Evolutionary conservation across 192 early-diverging fungal species (phyloP).

Genomic region (Linnemannia exigua): DNA sequence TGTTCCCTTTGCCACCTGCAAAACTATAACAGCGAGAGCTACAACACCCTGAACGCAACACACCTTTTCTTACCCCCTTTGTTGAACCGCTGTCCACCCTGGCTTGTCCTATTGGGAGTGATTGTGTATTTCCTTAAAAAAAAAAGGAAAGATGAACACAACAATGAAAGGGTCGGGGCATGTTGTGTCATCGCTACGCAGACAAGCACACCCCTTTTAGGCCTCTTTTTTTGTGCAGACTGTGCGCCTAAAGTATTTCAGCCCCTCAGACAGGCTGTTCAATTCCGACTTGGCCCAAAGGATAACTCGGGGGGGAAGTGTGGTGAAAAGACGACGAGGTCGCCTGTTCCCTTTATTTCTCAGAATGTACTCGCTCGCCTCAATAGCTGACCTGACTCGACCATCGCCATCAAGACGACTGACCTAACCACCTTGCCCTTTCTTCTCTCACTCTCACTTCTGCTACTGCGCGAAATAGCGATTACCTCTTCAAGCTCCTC

Average conservation of each 20-base stretch:
- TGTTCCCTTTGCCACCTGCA: background rate
- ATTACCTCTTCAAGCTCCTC: slow-evolving; percentile 99
- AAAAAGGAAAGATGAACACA: background rate
- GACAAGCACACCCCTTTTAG: background rate
- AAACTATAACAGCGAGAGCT: background rate
- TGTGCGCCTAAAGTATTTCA: background rate
- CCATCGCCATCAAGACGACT: too few relatives aligned
- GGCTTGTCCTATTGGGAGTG: background rate
- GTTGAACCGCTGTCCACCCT: background rate
- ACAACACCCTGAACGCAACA: background rate
- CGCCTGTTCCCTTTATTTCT: background rate
- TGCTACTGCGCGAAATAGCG: slow-evolving; percentile 68
- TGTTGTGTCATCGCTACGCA: slow-evolving; percentile 3
- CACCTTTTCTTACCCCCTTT: background rate
- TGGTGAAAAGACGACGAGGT: background rate
- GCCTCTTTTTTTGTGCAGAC: background rate
- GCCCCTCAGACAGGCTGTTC: too few relatives aligned
- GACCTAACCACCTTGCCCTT: background rate
- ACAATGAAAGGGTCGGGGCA: background rate
- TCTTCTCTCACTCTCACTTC: too few relatives aligned
- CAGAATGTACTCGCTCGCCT: background rate
- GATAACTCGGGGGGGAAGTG: background rate
- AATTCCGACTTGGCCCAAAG: slow-evolving; percentile 1
- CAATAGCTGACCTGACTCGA: background rate
- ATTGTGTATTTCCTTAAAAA: background rate